A percentile compares a stretch with the other conserved stretches of the same genome.
phyloP scores from a whole-genome alignment of 495 filamentous ascomycete genomes.

The Neurospora intermedia region DNA sequence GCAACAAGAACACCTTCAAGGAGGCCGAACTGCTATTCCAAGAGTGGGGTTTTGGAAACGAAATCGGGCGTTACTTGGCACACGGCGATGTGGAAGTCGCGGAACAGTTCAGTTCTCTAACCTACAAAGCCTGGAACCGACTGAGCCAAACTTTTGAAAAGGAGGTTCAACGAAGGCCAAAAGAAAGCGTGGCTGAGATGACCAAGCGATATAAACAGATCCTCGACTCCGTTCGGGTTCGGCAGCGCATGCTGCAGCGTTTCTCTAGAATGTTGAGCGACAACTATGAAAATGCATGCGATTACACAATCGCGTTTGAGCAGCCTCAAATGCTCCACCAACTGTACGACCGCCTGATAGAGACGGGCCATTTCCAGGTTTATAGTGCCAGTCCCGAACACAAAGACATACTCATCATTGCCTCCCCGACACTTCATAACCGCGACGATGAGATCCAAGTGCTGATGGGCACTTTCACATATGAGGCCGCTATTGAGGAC shows the following conservation, averaged over 20 bases:
- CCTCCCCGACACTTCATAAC: constrained; percentile 64
- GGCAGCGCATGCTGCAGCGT: constrained; percentile 66
- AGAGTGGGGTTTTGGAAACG: constrained; percentile 93
- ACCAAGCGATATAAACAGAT: constrained; percentile 93
- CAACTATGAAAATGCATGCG: constrained; percentile 89
- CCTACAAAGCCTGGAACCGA: constrained; percentile 77
- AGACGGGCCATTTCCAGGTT: constrained; percentile 79
- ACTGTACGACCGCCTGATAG: constrained; percentile 71
- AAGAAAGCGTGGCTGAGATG: constrained; percentile 79
- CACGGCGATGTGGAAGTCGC: constrained; percentile 94
- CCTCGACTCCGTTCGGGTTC: constrained; percentile 87
- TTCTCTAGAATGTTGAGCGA: constrained; percentile 83
- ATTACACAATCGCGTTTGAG: constrained; percentile 72
- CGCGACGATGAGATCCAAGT: constrained; percentile 70
- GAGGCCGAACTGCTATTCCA: constrained; percentile 95
- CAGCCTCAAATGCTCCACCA: constrained; percentile 52
- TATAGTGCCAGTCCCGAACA: constrained; percentile 55
- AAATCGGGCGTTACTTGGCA: constrained; percentile 76
- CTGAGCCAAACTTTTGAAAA: constrained; percentile 85
- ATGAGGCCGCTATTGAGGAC: constrained; percentile 66
- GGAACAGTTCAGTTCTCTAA: constrained; percentile 95
- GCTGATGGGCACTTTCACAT: constrained; percentile 80
- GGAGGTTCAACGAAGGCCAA: constrained; percentile 70
- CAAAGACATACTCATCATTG: constrained; percentile 71
- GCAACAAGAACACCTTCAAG: constrained; percentile 98